Evolutionary conservation across 2,329 filamentous ascomycete genomes (phyloP), one percentile per base, ranked within the genome.

Genomic region (Neonectria hederae): DNA sequence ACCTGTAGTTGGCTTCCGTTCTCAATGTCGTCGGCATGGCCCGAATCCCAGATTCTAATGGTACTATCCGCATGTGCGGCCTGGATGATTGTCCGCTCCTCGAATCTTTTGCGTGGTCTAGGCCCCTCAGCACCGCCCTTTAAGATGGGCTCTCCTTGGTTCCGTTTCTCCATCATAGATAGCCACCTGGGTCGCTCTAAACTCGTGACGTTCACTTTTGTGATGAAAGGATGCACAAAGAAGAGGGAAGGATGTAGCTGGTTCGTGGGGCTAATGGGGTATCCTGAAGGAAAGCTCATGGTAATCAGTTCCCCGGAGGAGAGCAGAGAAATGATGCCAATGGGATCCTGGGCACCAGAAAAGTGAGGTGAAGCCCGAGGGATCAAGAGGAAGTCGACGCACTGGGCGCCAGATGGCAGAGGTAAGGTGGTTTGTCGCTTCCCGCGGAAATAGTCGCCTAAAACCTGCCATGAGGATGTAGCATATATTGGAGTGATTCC

Each of bases 11-110:
- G 85, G 4, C 84, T 83, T 13, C 88, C 85, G 73, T 98, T 98
- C 78, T 99, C 96, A 54, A 99, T 92, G 73, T 97, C 93, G 75
- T 99, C 96, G 14, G 89, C 92, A 73, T 97, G 92, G 0, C 96
- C 96, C 21, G 91, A 88, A 78, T 99, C 96, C 94, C 94, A 99
- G 7, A 98, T 83, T 32, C 94, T 86, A n/a, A 99, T 84, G 0
- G 92, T 97, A 57, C 94, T 93, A 78, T 99, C 96, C 3, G 91
- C 93, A 77, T 99, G 95, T 0, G 93, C 91, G 5, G 92, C 93
- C 65, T 95, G 91, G 7, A 97, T 86, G 48, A 98, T 87, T 62
- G 94, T 97, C 52, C 96, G 88, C 65, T 90, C 86, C 74, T 97
- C 94, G 71, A 92, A 94, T 66, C 92, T 84, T 72, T 93, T 92